Base-by-base conservation (phyloP, 179 eudicot species). In the Spergularia azorica region DNA sequence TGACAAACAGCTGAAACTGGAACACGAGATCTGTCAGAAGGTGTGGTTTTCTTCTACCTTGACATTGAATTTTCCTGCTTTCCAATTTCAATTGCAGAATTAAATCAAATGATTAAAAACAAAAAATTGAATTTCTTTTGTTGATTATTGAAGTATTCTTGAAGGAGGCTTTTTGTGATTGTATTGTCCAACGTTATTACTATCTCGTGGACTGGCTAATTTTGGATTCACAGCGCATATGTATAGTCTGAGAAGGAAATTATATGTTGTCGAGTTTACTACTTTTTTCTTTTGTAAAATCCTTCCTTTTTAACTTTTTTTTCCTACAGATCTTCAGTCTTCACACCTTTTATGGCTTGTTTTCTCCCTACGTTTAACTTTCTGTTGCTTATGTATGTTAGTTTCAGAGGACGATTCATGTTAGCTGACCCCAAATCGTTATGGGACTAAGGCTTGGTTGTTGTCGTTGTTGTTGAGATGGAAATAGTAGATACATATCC, bases 1-100 rank as follows among this genome's bases (percentile, higher is more conserved):
- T 82, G 99, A 95, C 84, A 95, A 95, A 81, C 97, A 91, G 78
- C 80, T 95, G 80, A 95, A 95, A 81, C 71, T 93, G 77, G 99
- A 93, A 87, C 97, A 77, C 72, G 99, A 95, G 71, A 82, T 87
- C 63, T 95, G 95, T 72, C 84, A 73, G 60, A 89, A 86, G 97
- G 97, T 95, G 21, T 73, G 50, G 48, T 54, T 60, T 43, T 52
- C 17, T 55, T 13, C 64, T 50, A 17, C 61, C 21, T 48, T 15
- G 17, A 73, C 54, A 55, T 55, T 54, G 16, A 21, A 14, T 36
- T 55, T 36, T 73, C 70, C 43, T 72, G 16, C 46, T 79, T 67
- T 48, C 39, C 60, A 61, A 76, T 63, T 56, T 48, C 54, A 69
- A 26, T 56, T 70, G 46, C 7, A 56, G 46, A 12, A n/a, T 67